Percentiles rank a stretch among this genome's conserved stretches.
phyloP scores from a whole-genome alignment of 2,329 filamentous ascomycete species.

The Capronia epimyces region DNA sequence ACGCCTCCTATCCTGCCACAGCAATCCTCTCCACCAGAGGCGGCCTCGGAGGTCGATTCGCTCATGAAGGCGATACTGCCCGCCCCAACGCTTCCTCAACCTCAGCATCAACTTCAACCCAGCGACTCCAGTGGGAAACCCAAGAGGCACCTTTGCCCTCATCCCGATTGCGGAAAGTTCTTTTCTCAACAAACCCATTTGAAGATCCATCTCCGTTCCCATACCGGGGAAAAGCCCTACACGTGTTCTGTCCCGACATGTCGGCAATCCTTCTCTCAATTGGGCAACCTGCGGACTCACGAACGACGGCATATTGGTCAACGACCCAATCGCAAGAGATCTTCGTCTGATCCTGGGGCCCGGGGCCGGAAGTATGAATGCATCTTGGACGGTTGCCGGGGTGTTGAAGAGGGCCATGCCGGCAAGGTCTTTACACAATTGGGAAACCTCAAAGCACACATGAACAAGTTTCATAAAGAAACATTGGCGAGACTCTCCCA shows the following conservation, averaged over 20 bases:
- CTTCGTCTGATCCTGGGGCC: conserved; percentile 22
- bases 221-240: conserved; percentile 87
- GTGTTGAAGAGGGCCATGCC: conserved; percentile 6
- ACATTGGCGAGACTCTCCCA: conserved; percentile 64
- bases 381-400: conserved; percentile 66
- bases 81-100: conserved; percentile 38
- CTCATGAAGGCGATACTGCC: conserved; percentile 78
- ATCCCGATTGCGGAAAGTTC: conserved; percentile 69
- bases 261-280: conserved; percentile 75
- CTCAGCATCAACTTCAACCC: neutral
- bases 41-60: conserved; percentile 64
- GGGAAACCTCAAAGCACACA: conserved; percentile 90
- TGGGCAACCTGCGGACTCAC: conserved; percentile 85
- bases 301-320: conserved; percentile 82
- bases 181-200: conserved; percentile 92
- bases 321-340: conserved; percentile 75
- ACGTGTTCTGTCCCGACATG: conserved; percentile 67
- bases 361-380: conserved; percentile 64
- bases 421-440: conserved; percentile 83
- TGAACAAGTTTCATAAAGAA: conserved; percentile 86
- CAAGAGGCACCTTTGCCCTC: conserved; percentile 65
- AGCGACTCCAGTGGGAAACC: conserved; percentile 8
- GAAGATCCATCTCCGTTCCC: conserved; percentile 79
- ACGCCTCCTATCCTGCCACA: conserved; percentile 14
- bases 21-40: conserved; percentile 3